These are phyloP conservation scores for Cercospora janseana DNA, from an alignment of 2,329 filamentous ascomycete genomes.

Conservation along the genomic window DNA sequence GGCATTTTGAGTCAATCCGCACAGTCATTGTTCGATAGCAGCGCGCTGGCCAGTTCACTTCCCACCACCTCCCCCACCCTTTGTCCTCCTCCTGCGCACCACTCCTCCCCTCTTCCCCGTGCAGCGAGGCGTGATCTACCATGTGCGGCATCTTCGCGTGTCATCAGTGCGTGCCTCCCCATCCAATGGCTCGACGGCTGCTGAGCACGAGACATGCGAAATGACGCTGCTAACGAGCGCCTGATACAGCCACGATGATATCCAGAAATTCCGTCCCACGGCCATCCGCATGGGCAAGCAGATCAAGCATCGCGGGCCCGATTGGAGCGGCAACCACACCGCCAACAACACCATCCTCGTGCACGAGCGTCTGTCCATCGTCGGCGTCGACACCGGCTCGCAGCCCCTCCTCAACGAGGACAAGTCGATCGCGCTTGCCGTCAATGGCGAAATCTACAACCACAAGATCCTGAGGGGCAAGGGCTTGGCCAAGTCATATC, in stretches of 20 bases:
- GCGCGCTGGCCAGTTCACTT: not conserved
- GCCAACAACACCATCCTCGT: constrained; percentile 93
- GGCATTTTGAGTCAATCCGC: constrained; percentile 5
- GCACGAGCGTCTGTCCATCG: constrained; percentile 96
- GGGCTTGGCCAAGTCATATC: constrained; percentile 75
- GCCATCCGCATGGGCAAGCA: constrained; percentile 91
- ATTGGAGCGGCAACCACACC: constrained; percentile 90
- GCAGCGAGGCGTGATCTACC: constrained; percentile 42
- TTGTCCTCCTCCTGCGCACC: not conserved
- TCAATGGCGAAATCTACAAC: constrained; percentile 99
- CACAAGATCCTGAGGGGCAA: constrained; percentile 86
- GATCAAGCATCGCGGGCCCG: constrained; percentile 94
- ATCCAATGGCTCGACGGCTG: constrained; percentile 79
- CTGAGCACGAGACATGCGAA: constrained; percentile 20
- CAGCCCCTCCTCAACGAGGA: constrained; percentile 94
- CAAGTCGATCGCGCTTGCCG: constrained; percentile 81
- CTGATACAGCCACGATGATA: constrained; percentile 71
- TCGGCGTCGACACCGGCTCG: constrained; percentile 93
- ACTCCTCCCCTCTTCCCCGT: not conserved
- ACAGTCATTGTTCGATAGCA: constrained; percentile 6
- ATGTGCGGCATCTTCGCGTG: constrained; percentile 99
- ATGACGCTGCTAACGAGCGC: constrained; percentile 18
- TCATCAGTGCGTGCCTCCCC: constrained; percentile 73
- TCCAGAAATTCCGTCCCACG: constrained; percentile 92
- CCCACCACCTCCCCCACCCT: not conserved